Conservation (phyloP, 371 early-diverging fungal species). For the Apophysomyces trapeziformis region DNA sequence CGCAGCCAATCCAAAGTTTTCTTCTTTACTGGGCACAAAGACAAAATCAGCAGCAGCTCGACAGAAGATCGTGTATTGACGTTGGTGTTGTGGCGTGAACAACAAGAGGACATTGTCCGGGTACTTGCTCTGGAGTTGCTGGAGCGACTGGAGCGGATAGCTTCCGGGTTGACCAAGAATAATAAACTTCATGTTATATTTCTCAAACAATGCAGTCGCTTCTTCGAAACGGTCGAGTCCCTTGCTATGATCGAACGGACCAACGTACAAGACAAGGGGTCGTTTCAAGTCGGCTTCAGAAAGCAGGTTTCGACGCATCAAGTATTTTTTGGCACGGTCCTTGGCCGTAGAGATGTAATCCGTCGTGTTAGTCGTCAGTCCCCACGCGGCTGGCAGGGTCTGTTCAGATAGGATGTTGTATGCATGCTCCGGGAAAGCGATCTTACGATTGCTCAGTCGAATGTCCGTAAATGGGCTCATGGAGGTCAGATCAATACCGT, state of each 20-base stretch:
- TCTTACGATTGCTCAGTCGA: constrained; percentile 38
- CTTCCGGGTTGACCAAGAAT: constrained; percentile 61
- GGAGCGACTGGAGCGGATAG: constrained; percentile 52
- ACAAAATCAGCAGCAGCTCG: constrained; percentile 69
- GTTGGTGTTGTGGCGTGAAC: constrained; percentile 49
- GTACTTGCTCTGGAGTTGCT: constrained; percentile 41
- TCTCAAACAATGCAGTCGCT: constrained; percentile 45
- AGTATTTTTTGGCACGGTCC: constrained; percentile 54
- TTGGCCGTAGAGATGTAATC: constrained; percentile 52
- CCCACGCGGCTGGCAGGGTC: constrained; percentile 28
- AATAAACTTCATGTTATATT: constrained; percentile 56
- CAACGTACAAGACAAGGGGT: constrained; percentile 60
- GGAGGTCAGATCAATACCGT: constrained; percentile 60
- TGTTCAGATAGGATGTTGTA: constrained; percentile 23
- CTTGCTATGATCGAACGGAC: constrained; percentile 58
- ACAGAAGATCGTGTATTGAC: constrained; percentile 55
- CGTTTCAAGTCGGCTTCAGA: constrained; percentile 49
- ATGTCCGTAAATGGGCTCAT: constrained; percentile 60
- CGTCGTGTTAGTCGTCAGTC: constrained; percentile 29
- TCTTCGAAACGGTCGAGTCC: constrained; percentile 51
- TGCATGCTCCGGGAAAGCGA: constrained; percentile 54
- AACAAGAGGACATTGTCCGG: constrained; percentile 58
- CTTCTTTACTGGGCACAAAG: constrained; percentile 57
- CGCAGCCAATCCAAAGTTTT: constrained; percentile 57
- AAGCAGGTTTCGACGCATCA: constrained; percentile 52